phyloP scores from a whole-genome alignment of 148 eudicot species.

The Amaranthus palmeri region DNA sequence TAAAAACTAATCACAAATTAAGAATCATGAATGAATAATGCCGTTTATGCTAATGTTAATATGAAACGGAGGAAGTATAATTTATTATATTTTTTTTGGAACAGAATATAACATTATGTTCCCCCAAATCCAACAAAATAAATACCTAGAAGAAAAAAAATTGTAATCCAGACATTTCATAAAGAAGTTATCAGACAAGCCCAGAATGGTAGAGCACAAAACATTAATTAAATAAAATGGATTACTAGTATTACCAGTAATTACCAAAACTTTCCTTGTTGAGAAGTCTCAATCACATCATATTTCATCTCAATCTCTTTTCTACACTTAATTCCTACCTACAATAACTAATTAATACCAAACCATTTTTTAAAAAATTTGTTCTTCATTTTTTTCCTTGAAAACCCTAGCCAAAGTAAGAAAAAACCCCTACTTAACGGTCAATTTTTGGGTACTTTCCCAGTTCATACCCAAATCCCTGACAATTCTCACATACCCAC shows the following conservation, averaged over 20 bases:
- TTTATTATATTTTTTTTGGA: too few relatives aligned
- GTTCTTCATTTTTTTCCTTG: background rate
- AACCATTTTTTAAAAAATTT: background rate
- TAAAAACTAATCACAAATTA: too few relatives aligned
- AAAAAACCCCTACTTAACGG: background rate
- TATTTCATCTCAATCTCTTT: background rate
- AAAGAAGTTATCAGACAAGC: background rate
- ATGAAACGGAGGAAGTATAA: too few relatives aligned
- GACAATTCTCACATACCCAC: constrained; percentile 6
- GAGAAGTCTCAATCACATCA: background rate
- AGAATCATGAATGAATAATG: too few relatives aligned
- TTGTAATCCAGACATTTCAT: background rate
- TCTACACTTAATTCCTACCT: constrained; percentile 1
- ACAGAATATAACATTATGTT: too few relatives aligned
- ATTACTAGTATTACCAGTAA: background rate
- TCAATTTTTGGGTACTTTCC: constrained; percentile 6
- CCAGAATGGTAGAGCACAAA: background rate
- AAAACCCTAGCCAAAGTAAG: constrained; percentile 7
- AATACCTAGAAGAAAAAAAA: too few relatives aligned
- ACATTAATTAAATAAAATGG: background rate
- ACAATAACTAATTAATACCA: background rate
- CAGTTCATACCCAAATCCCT: constrained; percentile 1
- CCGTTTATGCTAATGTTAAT: too few relatives aligned
- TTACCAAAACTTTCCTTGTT: background rate
- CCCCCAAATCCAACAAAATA: too few relatives aligned